Evolutionary conservation across 2,329 filamentous ascomycete species (phyloP), one percentile per base, ranked within the genome.

Genomic region (Clonostachys rhizophaga): DNA sequence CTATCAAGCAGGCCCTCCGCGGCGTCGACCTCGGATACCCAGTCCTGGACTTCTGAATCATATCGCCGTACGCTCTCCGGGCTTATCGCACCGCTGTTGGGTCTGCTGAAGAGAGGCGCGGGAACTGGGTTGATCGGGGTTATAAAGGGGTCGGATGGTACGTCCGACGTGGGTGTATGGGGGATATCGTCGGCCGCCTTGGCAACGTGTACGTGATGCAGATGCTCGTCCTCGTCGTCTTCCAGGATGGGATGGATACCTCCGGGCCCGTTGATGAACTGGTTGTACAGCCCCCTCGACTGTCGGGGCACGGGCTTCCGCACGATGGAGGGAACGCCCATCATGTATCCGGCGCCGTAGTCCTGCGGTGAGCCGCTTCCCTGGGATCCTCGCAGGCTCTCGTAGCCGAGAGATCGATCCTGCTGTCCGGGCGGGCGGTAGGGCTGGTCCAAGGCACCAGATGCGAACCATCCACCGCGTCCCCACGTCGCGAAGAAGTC

Each of bases 231-330:
- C 52, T 82, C 78, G 37, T 79, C 78, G 9, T 76, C 78, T 52
- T 83, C 79, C 52, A 78, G 72, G 49, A 83, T 83, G 1, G 79
- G 79, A 51, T 81, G 76, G 51, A 83, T 82, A 3, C 71, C 0
- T 69, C 59, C 3, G 54, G 47, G 36, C 1, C 36, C 36, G 4
- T n/a, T n/a, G 36, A 8, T 8, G 17, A 39, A 51, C 35, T 43
- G 40, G 2, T 34, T 36, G 34, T 30, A 34, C n/a, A 36, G 9
- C 6, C 12, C 16, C 14, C 10, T 14, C 57, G 54, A 13, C 52
- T 52, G n/a, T 64, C 58, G 41, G 57, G 59, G 41, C 45, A 54
- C 35, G 61, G 54, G 34, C 58, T 57, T 35, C 55, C 49, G 35
- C 57, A 30, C 9, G 24, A 30, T 30, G 24, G 24, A 30, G 58